These are phyloP conservation scores for Chlamydomonas schloesseri DNA, from an alignment of 139 green algal genomes.

Conservation along the genomic window DNA sequence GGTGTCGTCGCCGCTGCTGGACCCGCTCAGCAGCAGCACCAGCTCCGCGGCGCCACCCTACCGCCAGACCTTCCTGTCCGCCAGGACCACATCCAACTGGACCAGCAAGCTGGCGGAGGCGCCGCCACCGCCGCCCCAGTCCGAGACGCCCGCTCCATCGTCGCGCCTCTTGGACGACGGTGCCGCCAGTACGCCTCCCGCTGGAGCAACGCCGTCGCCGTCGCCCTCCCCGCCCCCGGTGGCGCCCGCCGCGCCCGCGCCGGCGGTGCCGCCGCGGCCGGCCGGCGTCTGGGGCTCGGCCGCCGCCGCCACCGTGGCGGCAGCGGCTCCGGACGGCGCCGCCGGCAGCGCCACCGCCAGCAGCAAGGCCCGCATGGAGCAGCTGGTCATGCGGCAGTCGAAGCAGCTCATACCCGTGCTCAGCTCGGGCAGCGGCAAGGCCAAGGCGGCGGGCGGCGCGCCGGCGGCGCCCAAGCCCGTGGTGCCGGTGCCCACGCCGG, in stretches of 20 bases:
- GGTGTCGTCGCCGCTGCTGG: constrained; percentile 21
- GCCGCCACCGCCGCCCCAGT: neutral
- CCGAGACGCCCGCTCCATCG: neutral
- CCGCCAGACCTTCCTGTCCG: constrained; percentile 29
- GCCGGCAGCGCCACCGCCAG: neutral
- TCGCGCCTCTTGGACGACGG: neutral
- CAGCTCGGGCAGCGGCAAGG: constrained; percentile 14
- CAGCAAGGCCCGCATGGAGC: constrained; percentile 36
- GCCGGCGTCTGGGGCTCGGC: constrained; percentile 17
- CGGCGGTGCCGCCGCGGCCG: neutral
- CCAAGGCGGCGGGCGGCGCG: neutral
- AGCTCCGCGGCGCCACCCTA: neutral
- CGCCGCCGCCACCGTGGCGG: neutral
- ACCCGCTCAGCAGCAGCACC: neutral
- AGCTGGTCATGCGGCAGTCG: constrained; percentile 49
- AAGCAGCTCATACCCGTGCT: constrained; percentile 62
- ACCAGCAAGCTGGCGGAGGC: constrained; percentile 37
- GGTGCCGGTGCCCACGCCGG: neutral
- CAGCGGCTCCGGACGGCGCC: neutral
- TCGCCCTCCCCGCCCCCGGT: neutral
- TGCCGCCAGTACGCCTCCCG: neutral
- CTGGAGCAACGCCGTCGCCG: neutral
- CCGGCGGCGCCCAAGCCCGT: constrained; percentile 1
- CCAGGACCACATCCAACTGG: constrained; percentile 27
- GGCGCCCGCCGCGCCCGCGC: neutral